Conservation (phyloP, 2,329 filamentous ascomycete species). For the Ceratocystis cubensis region DNA sequence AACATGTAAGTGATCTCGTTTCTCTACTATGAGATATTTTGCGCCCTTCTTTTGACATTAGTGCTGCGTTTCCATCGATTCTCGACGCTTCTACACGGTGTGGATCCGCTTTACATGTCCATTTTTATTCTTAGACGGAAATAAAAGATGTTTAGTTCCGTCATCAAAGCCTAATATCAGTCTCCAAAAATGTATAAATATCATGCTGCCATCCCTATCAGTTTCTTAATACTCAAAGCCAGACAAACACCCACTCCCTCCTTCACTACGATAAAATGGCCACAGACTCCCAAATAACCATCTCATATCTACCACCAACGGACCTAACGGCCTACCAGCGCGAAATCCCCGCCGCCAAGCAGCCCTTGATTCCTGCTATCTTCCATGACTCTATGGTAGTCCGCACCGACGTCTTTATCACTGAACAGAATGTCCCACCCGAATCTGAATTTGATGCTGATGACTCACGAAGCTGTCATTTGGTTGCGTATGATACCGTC, state of each 20-base stretch:
- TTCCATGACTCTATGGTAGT: constrained; percentile 55
- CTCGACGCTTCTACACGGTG: too few relatives aligned
- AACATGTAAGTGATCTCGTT: too few relatives aligned
- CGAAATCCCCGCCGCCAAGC: constrained; percentile 24
- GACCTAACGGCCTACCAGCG: constrained; percentile 13
- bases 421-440: constrained; percentile 45
- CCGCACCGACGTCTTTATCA: constrained; percentile 47
- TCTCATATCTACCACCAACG: constrained; percentile 4
- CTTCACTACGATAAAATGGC: not conserved
- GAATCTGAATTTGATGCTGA: constrained; percentile 70
- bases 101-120: too few relatives aligned
- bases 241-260: not conserved
- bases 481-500: constrained; percentile 63
- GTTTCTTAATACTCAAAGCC: not conserved
- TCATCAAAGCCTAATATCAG: too few relatives aligned
- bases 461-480: constrained; percentile 69
- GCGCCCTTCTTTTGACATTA: too few relatives aligned
- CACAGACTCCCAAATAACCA: not conserved
- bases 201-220: not conserved
- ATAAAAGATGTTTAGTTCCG: too few relatives aligned
- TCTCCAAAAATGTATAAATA: too few relatives aligned
- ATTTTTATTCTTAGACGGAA: too few relatives aligned
- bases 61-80: too few relatives aligned
- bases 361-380: constrained; percentile 37
- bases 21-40: too few relatives aligned